Evolutionary conservation across 129 eudicot genomes (phyloP).

Genomic region (Artemisia argyi): DNA sequence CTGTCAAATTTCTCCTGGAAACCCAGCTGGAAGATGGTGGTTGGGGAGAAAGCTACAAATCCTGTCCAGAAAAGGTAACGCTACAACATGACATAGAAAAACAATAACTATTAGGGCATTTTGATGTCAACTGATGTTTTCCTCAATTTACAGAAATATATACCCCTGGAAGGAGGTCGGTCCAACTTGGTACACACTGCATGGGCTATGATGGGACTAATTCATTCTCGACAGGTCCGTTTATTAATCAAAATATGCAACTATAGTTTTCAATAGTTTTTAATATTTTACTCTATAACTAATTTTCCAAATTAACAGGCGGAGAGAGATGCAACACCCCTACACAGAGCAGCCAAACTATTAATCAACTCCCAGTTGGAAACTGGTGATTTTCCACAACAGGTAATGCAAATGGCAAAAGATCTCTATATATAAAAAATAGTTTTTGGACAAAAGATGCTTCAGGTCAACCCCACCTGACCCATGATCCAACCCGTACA

Average conservation of each 20-base stretch:
- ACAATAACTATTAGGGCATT: not conserved
- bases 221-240: constrained; percentile 76
- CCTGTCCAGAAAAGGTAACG: constrained; percentile 78
- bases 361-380: constrained; percentile 81
- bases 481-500: not conserved
- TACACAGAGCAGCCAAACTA: constrained; percentile 69
- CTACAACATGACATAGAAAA: not conserved
- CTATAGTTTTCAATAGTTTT: not conserved
- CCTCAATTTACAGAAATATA: constrained; percentile 49
- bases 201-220: constrained; percentile 86
- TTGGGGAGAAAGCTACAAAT: constrained; percentile 95
- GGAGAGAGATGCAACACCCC: constrained; percentile 65
- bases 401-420: constrained; percentile 46
- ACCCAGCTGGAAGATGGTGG: constrained; percentile 75
- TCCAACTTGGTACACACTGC: constrained; percentile 86
- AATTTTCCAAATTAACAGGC: constrained; percentile 30
- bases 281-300: not conserved
- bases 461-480: constrained; percentile 1
- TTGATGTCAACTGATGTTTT: not conserved
- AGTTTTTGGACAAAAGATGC: no score
- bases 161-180: constrained; percentile 61
- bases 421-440: constrained; percentile 2
- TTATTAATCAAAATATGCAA: not conserved
- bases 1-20: constrained; percentile 53
- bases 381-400: constrained; percentile 86